A percentile compares a stretch with the other conserved stretches of the same genome.
Evolutionary conservation across 495 filamentous ascomycete genomes (phyloP).

Genomic region (Cladorrhinum samala): DNA sequence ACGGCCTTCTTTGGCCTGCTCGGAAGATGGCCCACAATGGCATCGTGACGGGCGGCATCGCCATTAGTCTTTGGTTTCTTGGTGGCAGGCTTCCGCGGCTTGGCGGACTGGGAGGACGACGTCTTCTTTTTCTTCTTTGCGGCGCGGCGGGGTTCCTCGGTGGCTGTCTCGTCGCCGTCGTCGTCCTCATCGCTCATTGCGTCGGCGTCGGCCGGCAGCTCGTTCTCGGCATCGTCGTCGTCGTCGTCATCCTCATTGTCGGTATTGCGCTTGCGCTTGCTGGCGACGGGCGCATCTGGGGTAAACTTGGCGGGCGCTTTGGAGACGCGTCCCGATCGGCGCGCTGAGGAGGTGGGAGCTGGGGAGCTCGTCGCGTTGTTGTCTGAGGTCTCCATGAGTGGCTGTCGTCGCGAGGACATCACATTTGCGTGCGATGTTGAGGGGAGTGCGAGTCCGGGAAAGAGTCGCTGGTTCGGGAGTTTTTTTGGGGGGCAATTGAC

Average conservation of each 20-base stretch:
- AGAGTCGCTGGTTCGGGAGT: slow-evolving; percentile 5
- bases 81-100: slow-evolving; percentile 51
- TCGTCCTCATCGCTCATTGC: slow-evolving; percentile 40
- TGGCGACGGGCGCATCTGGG: slow-evolving; percentile 36
- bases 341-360: slow-evolving; percentile 42
- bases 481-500: slow-evolving; percentile 26
- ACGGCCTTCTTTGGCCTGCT: slow-evolving; percentile 57
- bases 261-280: slow-evolving; percentile 52
- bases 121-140: slow-evolving; percentile 24
- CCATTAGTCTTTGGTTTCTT: slow-evolving; percentile 76
- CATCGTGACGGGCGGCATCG: slow-evolving; percentile 31
- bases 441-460: background rate
- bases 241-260: slow-evolving; percentile 44
- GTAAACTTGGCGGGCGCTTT: slow-evolving; percentile 65
- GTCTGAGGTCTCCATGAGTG: slow-evolving; percentile 50
- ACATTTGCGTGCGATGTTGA: slow-evolving; percentile 26
- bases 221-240: slow-evolving; percentile 48
- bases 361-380: slow-evolving; percentile 51
- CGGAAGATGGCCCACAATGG: slow-evolving; percentile 45
- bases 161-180: slow-evolving; percentile 36
- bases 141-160: slow-evolving; percentile 31
- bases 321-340: slow-evolving; percentile 77
- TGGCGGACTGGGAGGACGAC: slow-evolving; percentile 33
- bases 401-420: slow-evolving; percentile 27
- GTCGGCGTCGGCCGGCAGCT: slow-evolving; percentile 47